Base-by-base conservation (phyloP, 2,329 filamentous ascomycete species). In the Geosmithia morbida region DNA sequence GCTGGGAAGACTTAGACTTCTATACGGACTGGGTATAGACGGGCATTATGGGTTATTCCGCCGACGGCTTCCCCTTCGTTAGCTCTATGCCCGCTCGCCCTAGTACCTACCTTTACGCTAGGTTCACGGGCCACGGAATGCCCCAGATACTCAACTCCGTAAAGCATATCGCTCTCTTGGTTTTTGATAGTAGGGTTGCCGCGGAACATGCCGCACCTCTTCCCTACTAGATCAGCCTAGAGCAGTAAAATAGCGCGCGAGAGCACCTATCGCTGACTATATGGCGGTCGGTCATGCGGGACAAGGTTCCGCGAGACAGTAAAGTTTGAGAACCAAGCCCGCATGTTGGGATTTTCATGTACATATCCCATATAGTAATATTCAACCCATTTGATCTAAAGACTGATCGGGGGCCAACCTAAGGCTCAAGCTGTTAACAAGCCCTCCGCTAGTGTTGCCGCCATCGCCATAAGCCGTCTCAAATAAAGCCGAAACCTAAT, bases 81-180 rank as follows among this genome's bases (percentile, higher is more conserved):
- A 70, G 70, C 0, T 1, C 53, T 0, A 57, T 75, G 18, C 41
- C 41, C 13, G 41, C 13, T 0, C 19, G 47, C 1, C 16, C 47
- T 0, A 60, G 59, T 4, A 62, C 69, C 50, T 68, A 63, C 42
- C 57, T 74, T n/a, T 54, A 69, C 19, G 69, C 66, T 0, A 71
- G 71, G 0, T 75, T 73, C 49, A 68, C 65, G 29, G 72, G 72
- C 0, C 69, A 74, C 48, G 72, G 72, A 0, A 75, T 75, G 70
- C 64, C 68, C 0, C 54, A 68, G 22, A 63, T 71, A 17, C 66
- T 66, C 20, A 56, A 68, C 0, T 55, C 61, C 6, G 63, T 63
- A 5, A 64, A 66, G 50, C 67, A 61, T 0, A 43, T 72, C 7
- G 65, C 61, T 2, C 50, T 56, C 20, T 70, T 74, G 67, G 50